Evolutionary conservation across 2,329 filamentous ascomycete genomes (phyloP), one percentile per base, ranked within the genome.

Genomic region (Fusarium sp.): DNA sequence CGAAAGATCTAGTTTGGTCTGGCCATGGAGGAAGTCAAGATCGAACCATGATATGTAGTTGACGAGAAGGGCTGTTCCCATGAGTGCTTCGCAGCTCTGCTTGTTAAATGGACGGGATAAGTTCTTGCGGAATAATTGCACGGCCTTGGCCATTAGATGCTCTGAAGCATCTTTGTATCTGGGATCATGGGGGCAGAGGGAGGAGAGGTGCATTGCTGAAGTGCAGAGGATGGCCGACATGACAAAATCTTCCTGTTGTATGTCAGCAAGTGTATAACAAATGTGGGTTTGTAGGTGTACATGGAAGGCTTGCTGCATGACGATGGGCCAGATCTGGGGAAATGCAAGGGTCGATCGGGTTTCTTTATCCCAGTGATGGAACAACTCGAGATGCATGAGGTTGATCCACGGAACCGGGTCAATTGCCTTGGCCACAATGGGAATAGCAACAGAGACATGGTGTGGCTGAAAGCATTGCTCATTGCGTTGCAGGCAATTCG

Each of bases 11-110:
- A 49, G 4, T 35, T 58, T 58, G 0, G 2, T 18, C n/a, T 46
- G 30, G 18, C 28, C 30, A 2, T 28, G 16, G 10, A 58, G 54
- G 10, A 58, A 49, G n/a, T 33, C 40, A 7, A 58, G 54, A 6
- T 58, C 54, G 19, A 19, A 58, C 40, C 54, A 58, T 25, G 54
- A 58, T 0, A 49, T 49, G 23, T 58, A 58, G 6, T 58, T 58
- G n/a, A 58, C 54, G 5, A 58, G 40, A 0, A 58, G 54, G 3
- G 54, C 54, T 28, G 54, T 58, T 35, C 54, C 54, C 54, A 49
- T 58, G 4, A 58, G 54, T 0, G 40, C 40, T 2, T 58, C 54
- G 8, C 54, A 58, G 23, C 49, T 58, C 4, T 49, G 38, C n/a
- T 8, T 58, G 2, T 33, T 58, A 0, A 58, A 19, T 1, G 54